Conservation (phyloP, 2,329 filamentous ascomycete species). For the Ascochyta viciae-villosae region DNA sequence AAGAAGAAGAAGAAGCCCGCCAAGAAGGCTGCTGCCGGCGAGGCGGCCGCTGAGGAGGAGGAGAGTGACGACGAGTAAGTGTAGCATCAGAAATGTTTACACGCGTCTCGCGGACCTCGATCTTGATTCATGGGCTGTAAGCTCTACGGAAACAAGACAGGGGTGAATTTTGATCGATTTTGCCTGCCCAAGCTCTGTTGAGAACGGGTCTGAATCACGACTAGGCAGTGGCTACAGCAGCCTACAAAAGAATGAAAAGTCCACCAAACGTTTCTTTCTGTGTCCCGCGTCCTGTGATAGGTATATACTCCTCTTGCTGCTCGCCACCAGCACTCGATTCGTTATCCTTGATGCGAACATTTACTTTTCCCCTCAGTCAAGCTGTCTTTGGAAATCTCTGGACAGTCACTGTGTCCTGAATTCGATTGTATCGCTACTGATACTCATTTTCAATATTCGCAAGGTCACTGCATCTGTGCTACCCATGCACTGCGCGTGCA, state of each 20-base stretch:
- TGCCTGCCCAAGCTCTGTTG: slow-evolving; percentile 1
- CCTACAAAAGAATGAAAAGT: slow-evolving; percentile 25
- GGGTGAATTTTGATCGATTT: slow-evolving; percentile 16
- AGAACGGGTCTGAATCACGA: slow-evolving; percentile 1
- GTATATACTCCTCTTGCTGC: too few species aligned
- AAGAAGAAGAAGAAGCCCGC: slow-evolving; percentile 77
- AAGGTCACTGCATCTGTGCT: too few species aligned
- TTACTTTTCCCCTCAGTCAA: not conserved
- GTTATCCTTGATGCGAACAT: not conserved
- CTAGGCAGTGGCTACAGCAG: slow-evolving; percentile 19
- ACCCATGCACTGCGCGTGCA: too few species aligned
- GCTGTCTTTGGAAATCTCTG: not conserved
- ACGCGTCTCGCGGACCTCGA: not conserved
- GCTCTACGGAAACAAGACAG: not conserved
- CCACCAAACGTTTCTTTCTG: slow-evolving; percentile 11
- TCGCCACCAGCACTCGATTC: not conserved
- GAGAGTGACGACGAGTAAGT: slow-evolving; percentile 47
- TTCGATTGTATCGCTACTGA: not conserved
- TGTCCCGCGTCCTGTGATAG: not conserved
- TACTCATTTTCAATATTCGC: not conserved
- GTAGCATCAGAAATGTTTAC: slow-evolving; percentile 3
- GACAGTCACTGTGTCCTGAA: not conserved
- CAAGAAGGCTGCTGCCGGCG: slow-evolving; percentile 67
- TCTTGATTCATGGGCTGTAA: not conserved
- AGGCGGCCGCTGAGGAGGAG: slow-evolving; percentile 52